A percentile compares a stretch with the other conserved stretches of the same genome.
Evolutionary conservation across 2,329 filamentous ascomycete species (phyloP).

Genomic region (Helotiales sp.): DNA sequence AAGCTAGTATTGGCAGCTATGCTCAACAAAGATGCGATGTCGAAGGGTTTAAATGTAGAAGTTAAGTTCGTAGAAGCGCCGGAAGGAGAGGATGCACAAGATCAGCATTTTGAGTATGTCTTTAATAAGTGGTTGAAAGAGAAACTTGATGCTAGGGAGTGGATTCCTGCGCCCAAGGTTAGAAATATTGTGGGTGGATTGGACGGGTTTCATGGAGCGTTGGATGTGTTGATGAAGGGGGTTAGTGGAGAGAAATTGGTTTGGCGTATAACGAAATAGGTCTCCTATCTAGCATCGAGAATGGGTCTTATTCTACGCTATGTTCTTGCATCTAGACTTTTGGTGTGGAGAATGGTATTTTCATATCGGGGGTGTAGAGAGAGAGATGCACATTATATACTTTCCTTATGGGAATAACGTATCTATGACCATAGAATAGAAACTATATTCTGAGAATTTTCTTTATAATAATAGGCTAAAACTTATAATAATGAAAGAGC

Average conservation of each 20-base stretch:
- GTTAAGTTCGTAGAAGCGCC: background rate
- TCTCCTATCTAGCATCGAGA: no score
- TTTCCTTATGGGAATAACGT: no score
- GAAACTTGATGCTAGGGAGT: background rate
- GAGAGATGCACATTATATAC: no score
- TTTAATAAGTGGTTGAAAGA: background rate
- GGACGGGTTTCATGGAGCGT: background rate
- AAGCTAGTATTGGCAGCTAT: background rate
- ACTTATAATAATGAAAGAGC: no score
- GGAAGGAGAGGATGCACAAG: background rate
- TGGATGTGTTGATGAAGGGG: background rate
- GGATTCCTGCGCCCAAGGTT: background rate
- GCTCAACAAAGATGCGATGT: background rate
- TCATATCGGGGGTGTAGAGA: no score
- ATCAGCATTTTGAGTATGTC: background rate
- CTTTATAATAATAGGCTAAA: no score
- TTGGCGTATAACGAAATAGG: no score
- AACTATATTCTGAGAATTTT: no score
- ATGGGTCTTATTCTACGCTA: no score
- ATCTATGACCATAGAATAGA: no score
- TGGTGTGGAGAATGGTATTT: no score
- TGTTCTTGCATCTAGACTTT: no score
- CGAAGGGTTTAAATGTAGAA: background rate
- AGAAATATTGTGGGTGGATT: background rate
- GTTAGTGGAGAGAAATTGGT: background rate